Evolutionary conservation across 176 grass and related monocot species (phyloP).

Genomic region (Cenchrus fungigraminus): DNA sequence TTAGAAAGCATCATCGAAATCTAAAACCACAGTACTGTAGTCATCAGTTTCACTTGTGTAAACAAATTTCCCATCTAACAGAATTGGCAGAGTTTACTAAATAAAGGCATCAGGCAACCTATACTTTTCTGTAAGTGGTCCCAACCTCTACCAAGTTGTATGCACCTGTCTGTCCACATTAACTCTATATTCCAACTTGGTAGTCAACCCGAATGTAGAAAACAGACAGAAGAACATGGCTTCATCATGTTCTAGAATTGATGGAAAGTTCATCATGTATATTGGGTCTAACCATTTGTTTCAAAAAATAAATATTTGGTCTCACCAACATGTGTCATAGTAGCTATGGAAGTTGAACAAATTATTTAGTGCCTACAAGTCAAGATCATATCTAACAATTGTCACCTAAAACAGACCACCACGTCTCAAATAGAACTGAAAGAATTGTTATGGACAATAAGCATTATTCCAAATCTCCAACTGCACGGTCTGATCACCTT

Average conservation of each 20-base stretch:
- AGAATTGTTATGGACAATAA: background rate
- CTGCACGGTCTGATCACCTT: constrained; percentile 52
- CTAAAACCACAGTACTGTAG: background rate
- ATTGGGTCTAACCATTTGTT: constrained; percentile 10
- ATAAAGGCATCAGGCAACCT: background rate
- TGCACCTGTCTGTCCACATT: constrained; percentile 15
- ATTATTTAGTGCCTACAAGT: constrained; percentile 9
- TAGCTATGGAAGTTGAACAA: background rate
- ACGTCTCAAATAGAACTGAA: background rate
- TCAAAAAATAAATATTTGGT: background rate
- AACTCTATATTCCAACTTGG: constrained; percentile 7
- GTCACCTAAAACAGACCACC: background rate
- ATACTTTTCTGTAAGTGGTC: background rate
- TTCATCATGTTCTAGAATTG: background rate
- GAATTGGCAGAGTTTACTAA: background rate
- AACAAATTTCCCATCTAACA: background rate
- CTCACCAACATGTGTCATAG: background rate
- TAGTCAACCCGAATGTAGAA: background rate
- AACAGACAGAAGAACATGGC: constrained; percentile 17
- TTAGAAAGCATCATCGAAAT: background rate
- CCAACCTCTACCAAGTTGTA: background rate
- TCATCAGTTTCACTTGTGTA: background rate
- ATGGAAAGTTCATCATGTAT: background rate
- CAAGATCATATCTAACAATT: background rate
- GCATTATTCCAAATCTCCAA: background rate